Base-by-base conservation (phyloP, 108 stramenopile genomes). In the Halocafeteria seosinensis region DNA sequence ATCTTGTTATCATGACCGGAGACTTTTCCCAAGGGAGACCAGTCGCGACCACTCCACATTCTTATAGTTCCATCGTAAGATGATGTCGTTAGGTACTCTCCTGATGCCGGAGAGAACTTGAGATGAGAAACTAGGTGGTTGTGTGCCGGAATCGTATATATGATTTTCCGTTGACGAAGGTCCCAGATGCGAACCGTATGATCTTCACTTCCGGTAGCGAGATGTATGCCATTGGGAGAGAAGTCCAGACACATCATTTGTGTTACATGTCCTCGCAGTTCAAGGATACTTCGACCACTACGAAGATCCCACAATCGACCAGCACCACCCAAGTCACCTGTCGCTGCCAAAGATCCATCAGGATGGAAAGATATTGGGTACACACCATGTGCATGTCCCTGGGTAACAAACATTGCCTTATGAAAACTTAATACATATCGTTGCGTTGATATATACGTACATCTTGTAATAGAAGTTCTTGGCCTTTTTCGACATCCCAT, bases 1-100 rank as follows among this genome's bases (percentile, higher is more conserved):
- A 92, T 87, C 72, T 93, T 90, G 38, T 92, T 90, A 58, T 91
- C 91, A 66, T 98, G 95, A 1, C 90, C 95, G 42, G 85, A 77
- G 31, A 92, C 72, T 8, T 73, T 74, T 4, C 84, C 64, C 62
- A 92, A 37, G 29, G 82, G 52, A 3, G 63, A 61, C 88, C 90
- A 92, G 55, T 85, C 83, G 62, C 89, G 71, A 13, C 85, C 85
- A 35, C 80, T 47, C 90, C 91, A 97, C 23, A 90, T 37, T 69
- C 88, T 89, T 27, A 79, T 85, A 0, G 86, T 88, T 0, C 87
- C 87, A 76, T 98, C 95, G 73, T 91, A 98, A 1, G 89, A 89
- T 30, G 82, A 72, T 8, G 91, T 90, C 31, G 71, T 85, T 30
- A 98, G 62, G 68, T 78, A 81, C 70, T 93, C 92, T 4, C 90